phyloP scores from a whole-genome alignment of 1,139 yeast species.

The Saccharomyces hybrid region DNA sequence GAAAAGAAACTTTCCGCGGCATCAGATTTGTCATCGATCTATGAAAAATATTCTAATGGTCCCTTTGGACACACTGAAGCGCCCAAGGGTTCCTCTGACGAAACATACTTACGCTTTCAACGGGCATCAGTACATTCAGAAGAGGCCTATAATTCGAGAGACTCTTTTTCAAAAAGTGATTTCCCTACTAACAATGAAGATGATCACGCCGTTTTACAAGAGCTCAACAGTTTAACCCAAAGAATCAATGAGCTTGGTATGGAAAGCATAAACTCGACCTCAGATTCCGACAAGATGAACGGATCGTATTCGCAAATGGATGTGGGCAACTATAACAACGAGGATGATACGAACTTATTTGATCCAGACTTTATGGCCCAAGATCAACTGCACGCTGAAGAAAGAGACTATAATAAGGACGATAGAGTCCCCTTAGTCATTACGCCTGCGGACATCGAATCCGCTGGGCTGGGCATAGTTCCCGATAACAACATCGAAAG shows the following conservation, averaged over 20 bases:
- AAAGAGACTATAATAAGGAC: constrained; percentile 12
- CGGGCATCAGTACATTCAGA: not conserved
- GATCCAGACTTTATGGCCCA: constrained; percentile 31
- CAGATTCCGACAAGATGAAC: not conserved
- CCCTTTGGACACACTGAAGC: not conserved
- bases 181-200: not conserved
- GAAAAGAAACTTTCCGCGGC: constrained; percentile 3
- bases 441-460: not conserved
- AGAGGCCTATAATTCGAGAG: not conserved
- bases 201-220: constrained; percentile 4
- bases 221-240: constrained; percentile 12
- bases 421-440: constrained; percentile 3
- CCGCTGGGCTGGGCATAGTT: not conserved
- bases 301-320: not conserved
- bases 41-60: constrained; percentile 4
- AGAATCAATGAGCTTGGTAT: constrained; percentile 19
- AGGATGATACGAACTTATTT: constrained; percentile 21
- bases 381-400: constrained; percentile 19
- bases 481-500: constrained; percentile 1
- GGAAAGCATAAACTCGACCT: constrained; percentile 1
- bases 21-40: constrained; percentile 3
- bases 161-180: not conserved
- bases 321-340: constrained; percentile 1
- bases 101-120: not conserved
- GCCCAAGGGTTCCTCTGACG: not conserved